Base-by-base conservation (phyloP, 208 protist species). In the Crithidia fasciculata region DNA sequence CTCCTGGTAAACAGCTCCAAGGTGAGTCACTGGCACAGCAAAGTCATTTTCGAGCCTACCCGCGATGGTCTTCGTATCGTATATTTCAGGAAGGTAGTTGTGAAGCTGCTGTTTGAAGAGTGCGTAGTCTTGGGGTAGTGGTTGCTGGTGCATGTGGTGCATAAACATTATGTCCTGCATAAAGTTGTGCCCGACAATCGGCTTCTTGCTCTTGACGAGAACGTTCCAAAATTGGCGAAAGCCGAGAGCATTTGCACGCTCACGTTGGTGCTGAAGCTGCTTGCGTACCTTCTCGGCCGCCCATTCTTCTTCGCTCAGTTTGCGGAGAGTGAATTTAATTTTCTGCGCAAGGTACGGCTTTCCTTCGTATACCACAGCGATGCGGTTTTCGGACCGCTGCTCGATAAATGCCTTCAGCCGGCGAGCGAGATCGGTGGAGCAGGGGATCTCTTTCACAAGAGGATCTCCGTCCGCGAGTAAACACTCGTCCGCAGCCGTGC, bases 101-200 rank as follows among this genome's bases (percentile, higher is more conserved):
- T 84, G 76, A 8, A 86, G 55, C 0, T 69, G 8, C 18, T 77
- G 59, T 60, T 93, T 93, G 53, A 89, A 95, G 28, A 80, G 67
- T 0, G 69, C 19, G 80, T 93, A 93, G 19, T 64, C 18, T 19
- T 41, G 4, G 6, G 90, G 81, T n/a, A 95, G 68, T 4, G 57
- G 28, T 19, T 52, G 47, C 57, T 93, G 84, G 66, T 95, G 86
- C 87, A 92, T 90, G 72, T 91, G 77, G 2, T 92, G 55, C 86
- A 95, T 91, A 69, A 95, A 95, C 86, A 95, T 92, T 5, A 91
- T n/a, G 45, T 95, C 91, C 39, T 85, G 72, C 68, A 86, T 83
- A 72, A 92, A 93, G 61, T 95, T 93, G 74, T 95, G 91, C 2
- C 91, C 91, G 2, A 95, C 76, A 43, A 93, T 77, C 3, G 86